These are phyloP conservation scores for Penicillium nucicola DNA, from an alignment of 495 filamentous ascomycete species.

Conservation along the genomic window DNA sequence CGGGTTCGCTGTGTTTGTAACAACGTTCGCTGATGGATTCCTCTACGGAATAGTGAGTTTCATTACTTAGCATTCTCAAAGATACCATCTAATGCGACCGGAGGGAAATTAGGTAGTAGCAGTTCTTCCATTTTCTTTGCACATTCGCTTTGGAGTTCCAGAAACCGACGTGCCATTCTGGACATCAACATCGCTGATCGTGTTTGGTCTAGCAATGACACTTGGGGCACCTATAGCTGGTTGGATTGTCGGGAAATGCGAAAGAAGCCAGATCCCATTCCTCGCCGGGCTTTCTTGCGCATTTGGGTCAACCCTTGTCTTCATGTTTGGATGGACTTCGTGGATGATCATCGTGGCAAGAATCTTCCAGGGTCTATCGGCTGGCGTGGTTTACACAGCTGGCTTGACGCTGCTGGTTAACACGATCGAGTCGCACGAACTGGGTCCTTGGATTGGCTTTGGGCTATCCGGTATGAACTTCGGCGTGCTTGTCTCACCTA, in stretches of 20 bases:
- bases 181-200: slow-evolving; percentile 1
- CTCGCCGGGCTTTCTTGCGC: slow-evolving; percentile 1
- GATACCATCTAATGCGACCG: too few relatives aligned
- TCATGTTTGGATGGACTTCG: not conserved
- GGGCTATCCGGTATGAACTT: slow-evolving; percentile 6
- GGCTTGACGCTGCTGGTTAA: slow-evolving; percentile 6
- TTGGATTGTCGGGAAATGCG: not conserved
- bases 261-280: not conserved
- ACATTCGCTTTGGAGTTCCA: not conserved
- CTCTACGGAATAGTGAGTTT: slow-evolving; percentile 1
- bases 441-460: slow-evolving; percentile 7
- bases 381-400: slow-evolving; percentile 1
- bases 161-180: slow-evolving; percentile 3
- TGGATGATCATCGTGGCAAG: slow-evolving; percentile 5
- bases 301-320: not conserved
- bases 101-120: not conserved
- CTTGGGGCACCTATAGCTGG: slow-evolving; percentile 2
- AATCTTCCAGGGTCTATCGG: slow-evolving; percentile 3
- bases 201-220: slow-evolving; percentile 1
- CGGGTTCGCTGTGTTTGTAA: not conserved
- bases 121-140: slow-evolving; percentile 2
- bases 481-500: slow-evolving; percentile 4
- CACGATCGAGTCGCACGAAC: slow-evolving; percentile 8
- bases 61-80: not conserved
- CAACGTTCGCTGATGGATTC: slow-evolving; percentile 6